Conservation (phyloP, 2,329 filamentous ascomycete genomes). For the Aspergillus sp. region DNA sequence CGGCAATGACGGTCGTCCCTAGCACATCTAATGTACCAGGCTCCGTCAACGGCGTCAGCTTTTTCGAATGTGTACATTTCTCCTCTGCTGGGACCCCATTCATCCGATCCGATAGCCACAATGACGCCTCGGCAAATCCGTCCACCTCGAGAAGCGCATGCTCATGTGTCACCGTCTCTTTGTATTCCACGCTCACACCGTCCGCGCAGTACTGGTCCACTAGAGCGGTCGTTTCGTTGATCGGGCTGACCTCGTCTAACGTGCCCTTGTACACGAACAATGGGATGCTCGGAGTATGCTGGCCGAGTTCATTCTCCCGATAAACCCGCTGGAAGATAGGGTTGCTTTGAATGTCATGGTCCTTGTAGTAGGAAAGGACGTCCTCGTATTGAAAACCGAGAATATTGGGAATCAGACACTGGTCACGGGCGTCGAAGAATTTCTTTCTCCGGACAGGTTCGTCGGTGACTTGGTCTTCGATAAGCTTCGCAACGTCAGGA, state of each 20-base stretch:
- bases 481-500: neutral
- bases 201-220: neutral
- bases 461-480: neutral
- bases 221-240: neutral
- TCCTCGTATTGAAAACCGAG: neutral
- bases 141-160: neutral
- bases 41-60: neutral
- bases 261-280: constrained; percentile 1
- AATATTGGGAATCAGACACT: neutral
- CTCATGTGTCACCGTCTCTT: neutral
- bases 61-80: neutral
- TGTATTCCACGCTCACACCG: neutral
- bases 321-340: neutral
- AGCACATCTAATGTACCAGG: neutral
- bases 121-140: neutral
- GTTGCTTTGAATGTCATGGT: neutral
- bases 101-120: neutral
- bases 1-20: neutral
- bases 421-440: neutral
- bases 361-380: neutral
- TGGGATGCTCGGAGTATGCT: neutral
- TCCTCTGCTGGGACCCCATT: neutral
- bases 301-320: neutral
- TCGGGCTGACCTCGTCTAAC: neutral
- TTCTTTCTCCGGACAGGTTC: neutral